A percentile compares a stretch with the other conserved stretches of the same genome.
phyloP scores from a whole-genome alignment of 306 rosid species.

The Acmispon strigosus region DNA sequence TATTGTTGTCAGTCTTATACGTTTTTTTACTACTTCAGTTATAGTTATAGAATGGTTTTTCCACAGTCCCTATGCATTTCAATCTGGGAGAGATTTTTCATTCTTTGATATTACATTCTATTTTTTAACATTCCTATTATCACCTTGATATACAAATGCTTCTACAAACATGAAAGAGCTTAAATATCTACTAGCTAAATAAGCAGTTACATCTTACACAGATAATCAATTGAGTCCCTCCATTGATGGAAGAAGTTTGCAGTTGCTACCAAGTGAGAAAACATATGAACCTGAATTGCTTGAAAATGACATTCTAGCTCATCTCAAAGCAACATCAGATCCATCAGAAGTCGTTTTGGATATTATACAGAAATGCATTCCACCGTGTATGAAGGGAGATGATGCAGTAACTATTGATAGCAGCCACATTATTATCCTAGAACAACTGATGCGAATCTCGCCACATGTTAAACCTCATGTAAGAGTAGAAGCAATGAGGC shows the following conservation, averaged over 20 bases:
- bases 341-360: background rate
- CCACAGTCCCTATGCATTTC: background rate
- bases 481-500: background rate
- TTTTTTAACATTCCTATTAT: background rate
- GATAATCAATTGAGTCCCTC: background rate
- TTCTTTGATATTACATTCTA: background rate
- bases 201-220: background rate
- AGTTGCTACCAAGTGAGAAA: background rate
- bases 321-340: background rate
- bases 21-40: background rate
- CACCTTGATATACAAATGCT: constrained; percentile 6
- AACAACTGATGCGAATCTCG: background rate
- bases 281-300: background rate
- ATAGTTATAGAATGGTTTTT: background rate
- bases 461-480: background rate
- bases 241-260: background rate
- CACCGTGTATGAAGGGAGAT: background rate
- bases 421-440: background rate
- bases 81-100: background rate
- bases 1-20: background rate
- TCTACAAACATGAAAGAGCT: background rate
- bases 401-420: background rate
- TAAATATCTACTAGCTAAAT: background rate
- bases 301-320: background rate
- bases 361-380: background rate